Evolutionary conservation across 805 yeast species (phyloP), one percentile per base, ranked within the genome.

Genomic region (Huiozyma naganishii): DNA sequence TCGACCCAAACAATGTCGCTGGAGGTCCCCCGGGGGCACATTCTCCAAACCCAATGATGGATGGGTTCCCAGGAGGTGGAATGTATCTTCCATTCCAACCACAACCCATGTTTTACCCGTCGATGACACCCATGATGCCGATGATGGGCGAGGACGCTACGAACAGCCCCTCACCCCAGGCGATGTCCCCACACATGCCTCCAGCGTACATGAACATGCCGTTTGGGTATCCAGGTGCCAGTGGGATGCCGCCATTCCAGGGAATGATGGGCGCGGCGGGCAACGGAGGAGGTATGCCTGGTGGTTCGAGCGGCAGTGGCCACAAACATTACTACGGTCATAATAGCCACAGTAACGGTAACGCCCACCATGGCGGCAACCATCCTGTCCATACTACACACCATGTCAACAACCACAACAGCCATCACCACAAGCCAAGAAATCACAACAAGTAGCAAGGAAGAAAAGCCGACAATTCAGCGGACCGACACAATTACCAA

Each of bases 1-100:
- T 32, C 13, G 12, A 32, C 34, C n/a, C n/a, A 3, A 34, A 13
- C 12, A 34, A 54, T 11, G 23, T 17, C 23, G 23, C 58, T 10
- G 49, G 46, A 6, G 48, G 49, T 28, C 41, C 48, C 5, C 34
- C 44, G n/a, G 41, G 45, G 23, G 23, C 23, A 17, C 23, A 17
- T 6, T 46, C 52, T 7, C 54, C 58, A 33, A 51, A 48, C 30
- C 58, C 61, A 7, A 53, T 58, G 52, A 51, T 58, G 56, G 50
- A 47, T 42, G 59, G 53, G 2, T 47, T 47, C 39, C 48, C 50
- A 33, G 55, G 23, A 17, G 52, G 54, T 50, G 58, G 58, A 3
- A 57, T 59, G 62, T 61, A 59, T 34, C 52, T 59, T 53, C 65
- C 65, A 35, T 57, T 54, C 45, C 66, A 61, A 45, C 62, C 62